Evolutionary conservation across 2,329 filamentous ascomycete genomes (phyloP), one percentile per base, ranked within the genome.

Genomic region (Ceratocystis diversiconidia): DNA sequence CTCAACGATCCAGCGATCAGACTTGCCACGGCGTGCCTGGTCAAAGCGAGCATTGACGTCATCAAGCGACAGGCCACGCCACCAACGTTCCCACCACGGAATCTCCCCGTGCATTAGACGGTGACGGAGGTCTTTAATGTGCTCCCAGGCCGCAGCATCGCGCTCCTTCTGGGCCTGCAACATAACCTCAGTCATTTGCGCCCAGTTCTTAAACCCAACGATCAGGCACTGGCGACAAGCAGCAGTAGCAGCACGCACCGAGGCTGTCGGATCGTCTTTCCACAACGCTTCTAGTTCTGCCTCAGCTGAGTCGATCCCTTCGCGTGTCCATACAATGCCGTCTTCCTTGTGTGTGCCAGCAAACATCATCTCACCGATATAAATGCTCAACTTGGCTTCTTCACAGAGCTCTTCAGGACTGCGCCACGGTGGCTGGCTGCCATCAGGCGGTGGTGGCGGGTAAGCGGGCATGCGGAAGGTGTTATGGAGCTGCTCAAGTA

Each of bases 321-420:
- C 90, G 65, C 90, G 84, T 0, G 92, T 96, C 92, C 92, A 97
- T 5, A 85, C 85, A 1, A 96, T 79, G 0, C 91, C 92, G 68
- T 88, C 86, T 61, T 89, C 85, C 62, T 79, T 77, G 19, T 74
- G 76, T 1, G 72, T 70, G 3, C 82, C 82, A 0, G 89, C 83
- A 74, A 88, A 96, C 41, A 97, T 81, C 63, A 97, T 95, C 76
- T 97, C 92, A 67, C 92, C 92, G 69, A 97, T 92, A 74, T 96
- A 94, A 28, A 91, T 82, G 79, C 90, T 91, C 15, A 96, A 76
- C 0, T 85, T 90, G 2, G 91, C 90, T 74, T 96, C 92, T 69
- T 94, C 87, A 74, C 92, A 96, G 46, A 82, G 81, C 69, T 89
- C 84, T 32, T 80, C 78, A 8, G 84, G 72, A 65, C 82, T 83